Conservation (phyloP, 2,329 filamentous ascomycete genomes). For the Verticillium nonalfalfae region DNA sequence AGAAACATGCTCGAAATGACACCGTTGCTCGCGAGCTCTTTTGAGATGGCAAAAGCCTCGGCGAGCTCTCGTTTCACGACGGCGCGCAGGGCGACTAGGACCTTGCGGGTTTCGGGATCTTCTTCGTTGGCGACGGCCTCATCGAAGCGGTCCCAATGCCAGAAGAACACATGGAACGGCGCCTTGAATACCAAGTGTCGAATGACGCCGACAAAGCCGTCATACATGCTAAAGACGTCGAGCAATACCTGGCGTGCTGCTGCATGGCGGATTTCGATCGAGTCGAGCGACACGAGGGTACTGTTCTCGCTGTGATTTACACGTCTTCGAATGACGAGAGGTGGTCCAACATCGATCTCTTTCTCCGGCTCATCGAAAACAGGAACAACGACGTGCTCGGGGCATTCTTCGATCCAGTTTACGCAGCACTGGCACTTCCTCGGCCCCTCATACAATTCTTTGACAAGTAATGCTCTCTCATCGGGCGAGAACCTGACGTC, state of each 20-base stretch:
- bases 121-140: slow-evolving; percentile 10
- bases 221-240: slow-evolving; percentile 12
- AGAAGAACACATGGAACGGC: slow-evolving; percentile 15
- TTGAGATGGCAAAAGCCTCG: slow-evolving; percentile 39
- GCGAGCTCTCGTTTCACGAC: slow-evolving; percentile 45
- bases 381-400: slow-evolving; percentile 11
- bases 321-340: slow-evolving; percentile 13
- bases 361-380: not conserved
- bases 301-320: slow-evolving; percentile 9
- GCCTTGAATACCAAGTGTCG: slow-evolving; percentile 12
- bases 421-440: slow-evolving; percentile 19
- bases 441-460: slow-evolving; percentile 20
- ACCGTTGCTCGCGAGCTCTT: slow-evolving; percentile 44
- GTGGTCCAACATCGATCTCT: not conserved
- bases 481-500: slow-evolving; percentile 1
- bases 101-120: slow-evolving; percentile 7
- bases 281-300: slow-evolving; percentile 10
- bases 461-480: slow-evolving; percentile 5
- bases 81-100: slow-evolving; percentile 10
- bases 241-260: slow-evolving; percentile 13
- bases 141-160: slow-evolving; percentile 15
- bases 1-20: slow-evolving; percentile 45
- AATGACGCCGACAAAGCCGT: slow-evolving; percentile 8
- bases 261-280: slow-evolving; percentile 14
- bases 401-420: slow-evolving; percentile 19